phyloP scores from a whole-genome alignment of 164 flowering plant species.

The Chimonanthus praecox region DNA sequence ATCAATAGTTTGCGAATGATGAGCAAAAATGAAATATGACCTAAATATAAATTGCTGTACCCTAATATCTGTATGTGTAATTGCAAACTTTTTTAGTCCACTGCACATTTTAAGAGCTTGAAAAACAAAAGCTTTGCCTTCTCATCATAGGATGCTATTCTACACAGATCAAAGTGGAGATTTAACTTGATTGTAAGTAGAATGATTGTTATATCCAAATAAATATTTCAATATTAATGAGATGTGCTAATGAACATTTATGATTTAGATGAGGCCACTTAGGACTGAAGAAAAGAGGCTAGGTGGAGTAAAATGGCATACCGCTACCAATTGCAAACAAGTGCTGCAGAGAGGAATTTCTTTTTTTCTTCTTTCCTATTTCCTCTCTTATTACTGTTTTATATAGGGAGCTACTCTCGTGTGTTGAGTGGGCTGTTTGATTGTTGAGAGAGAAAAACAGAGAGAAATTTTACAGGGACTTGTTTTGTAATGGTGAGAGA shows the following conservation, averaged over 20 bases:
- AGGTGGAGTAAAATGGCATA: not conserved
- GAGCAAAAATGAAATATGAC: too few species aligned
- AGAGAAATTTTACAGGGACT: too few species aligned
- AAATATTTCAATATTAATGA: too few species aligned
- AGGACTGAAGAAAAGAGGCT: not conserved
- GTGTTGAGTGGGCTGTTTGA: too few species aligned
- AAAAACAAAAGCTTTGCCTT: not conserved
- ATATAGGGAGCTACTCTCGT: too few species aligned
- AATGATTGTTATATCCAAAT: not conserved
- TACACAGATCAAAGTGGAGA: not conserved
- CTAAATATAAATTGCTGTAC: not conserved
- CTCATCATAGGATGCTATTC: not conserved
- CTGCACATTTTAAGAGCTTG: not conserved
- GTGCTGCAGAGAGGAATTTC: not conserved
- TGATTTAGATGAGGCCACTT: too few species aligned
- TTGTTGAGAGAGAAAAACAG: too few species aligned
- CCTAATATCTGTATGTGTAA: not conserved
- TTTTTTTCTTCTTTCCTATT: too few species aligned
- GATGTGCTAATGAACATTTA: not conserved
- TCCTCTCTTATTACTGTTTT: too few species aligned
- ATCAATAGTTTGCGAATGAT: too few species aligned
- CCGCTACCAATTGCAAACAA: not conserved
- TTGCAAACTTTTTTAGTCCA: not conserved
- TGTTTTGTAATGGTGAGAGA: too few species aligned
- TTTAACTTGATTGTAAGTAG: not conserved